Conservation (phyloP, 1,284 basidiomycete species). For the Pseudozyma pruni region DNA sequence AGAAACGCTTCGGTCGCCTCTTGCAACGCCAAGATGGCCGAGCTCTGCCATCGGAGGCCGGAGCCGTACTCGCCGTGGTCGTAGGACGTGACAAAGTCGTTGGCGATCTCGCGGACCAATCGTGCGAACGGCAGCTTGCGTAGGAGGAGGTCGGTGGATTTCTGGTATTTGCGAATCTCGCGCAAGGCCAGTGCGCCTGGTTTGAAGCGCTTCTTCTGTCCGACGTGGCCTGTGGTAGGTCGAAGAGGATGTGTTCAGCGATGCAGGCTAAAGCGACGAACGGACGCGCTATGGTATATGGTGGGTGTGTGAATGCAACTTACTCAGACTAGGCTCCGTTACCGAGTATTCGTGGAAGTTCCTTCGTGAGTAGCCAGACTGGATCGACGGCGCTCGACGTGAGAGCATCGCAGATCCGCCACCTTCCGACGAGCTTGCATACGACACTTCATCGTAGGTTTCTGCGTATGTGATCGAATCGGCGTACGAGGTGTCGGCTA, state of each 20-base stretch:
- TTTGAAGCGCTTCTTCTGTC: constrained; percentile 52
- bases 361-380: constrained; percentile 30
- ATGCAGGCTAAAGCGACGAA: background rate
- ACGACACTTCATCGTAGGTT: constrained; percentile 36
- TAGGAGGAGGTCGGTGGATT: constrained; percentile 65
- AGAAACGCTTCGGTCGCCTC: constrained; percentile 67
- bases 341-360: constrained; percentile 42
- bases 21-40: constrained; percentile 66
- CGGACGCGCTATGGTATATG: too few species aligned
- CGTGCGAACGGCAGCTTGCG: constrained; percentile 66
- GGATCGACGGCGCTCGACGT: constrained; percentile 41
- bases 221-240: constrained; percentile 24
- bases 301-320: constrained; percentile 8
- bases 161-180: constrained; percentile 66
- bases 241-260: background rate
- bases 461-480: constrained; percentile 41
- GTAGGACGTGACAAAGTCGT: constrained; percentile 65
- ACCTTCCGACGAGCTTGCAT: constrained; percentile 48
- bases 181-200: constrained; percentile 67
- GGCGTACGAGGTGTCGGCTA: constrained; percentile 37
- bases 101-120: constrained; percentile 65
- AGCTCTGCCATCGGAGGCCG: constrained; percentile 66
- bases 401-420: constrained; percentile 50
- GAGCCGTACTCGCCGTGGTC: constrained; percentile 54
- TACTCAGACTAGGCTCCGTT: constrained; percentile 45